Evolutionary conservation across 306 rosid species (phyloP).

Genomic region (Mimosa bimucronata): DNA sequence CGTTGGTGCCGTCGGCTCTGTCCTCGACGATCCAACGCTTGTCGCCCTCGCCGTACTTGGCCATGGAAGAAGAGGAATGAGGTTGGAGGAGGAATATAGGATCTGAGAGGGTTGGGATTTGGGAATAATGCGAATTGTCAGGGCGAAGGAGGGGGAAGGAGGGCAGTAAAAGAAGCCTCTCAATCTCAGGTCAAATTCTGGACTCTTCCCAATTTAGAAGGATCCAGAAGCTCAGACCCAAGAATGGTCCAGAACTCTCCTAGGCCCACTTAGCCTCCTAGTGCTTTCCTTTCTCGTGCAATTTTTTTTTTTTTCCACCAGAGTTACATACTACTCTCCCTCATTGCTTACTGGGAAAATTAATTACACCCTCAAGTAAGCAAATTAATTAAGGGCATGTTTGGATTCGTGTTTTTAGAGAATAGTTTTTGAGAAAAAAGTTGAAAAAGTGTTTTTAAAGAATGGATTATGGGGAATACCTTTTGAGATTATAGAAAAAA

Average conservation of each 20-base stretch:
- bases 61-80: conserved; percentile 50
- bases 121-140: not conserved
- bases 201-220: not conserved
- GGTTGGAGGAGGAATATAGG: not conserved
- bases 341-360: no score
- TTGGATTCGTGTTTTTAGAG: no score
- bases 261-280: not conserved
- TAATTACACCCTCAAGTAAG: no score
- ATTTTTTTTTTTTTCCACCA: no score
- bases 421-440: no score
- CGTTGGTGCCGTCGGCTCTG: conserved; percentile 89
- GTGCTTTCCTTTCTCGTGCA: not conserved
- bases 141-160: not conserved
- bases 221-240: conserved; percentile 4
- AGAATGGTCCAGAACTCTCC: conserved; percentile 2
- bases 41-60: conserved; percentile 92
- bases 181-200: not conserved
- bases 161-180: not conserved
- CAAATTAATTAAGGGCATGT: no score
- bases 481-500: no score
- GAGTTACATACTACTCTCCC: no score
- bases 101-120: not conserved
- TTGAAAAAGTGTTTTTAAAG: no score
- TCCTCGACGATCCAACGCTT: conserved; percentile 98
- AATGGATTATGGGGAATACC: no score